Evolutionary conservation across 164 flowering plant species (phyloP).

Genomic region (Euptelea pleiosperma): DNA sequence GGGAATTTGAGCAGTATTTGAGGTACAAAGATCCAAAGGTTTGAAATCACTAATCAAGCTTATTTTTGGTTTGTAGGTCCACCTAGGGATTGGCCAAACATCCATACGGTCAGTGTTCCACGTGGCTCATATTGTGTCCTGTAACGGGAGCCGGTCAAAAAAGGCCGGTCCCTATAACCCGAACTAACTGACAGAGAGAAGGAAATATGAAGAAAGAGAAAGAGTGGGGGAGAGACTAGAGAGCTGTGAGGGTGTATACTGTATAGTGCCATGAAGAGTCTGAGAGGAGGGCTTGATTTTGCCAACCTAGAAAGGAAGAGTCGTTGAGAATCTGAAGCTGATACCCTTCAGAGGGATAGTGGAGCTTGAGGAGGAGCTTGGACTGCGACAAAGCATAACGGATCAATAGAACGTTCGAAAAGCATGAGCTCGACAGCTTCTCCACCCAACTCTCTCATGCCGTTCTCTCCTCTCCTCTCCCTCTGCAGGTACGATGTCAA

Average conservation of each 20-base stretch:
- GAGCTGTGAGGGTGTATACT: not conserved
- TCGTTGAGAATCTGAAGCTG: constrained; percentile 45
- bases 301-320: too few relatives aligned
- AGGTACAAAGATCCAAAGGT: too few relatives aligned
- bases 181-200: not conserved
- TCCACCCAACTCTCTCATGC: not conserved
- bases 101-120: too few relatives aligned
- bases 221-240: not conserved
- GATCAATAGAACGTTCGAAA: constrained; percentile 49
- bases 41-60: too few relatives aligned
- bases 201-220: not conserved
- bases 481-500: constrained; percentile 39
- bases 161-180: too few relatives aligned
- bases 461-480: not conserved
- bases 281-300: constrained; percentile 67
- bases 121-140: too few relatives aligned
- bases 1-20: too few relatives aligned
- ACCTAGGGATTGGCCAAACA: too few relatives aligned
- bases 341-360: constrained; percentile 87
- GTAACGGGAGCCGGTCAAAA: too few relatives aligned
- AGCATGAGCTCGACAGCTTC: constrained; percentile 33
- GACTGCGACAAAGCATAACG: constrained; percentile 76
- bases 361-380: constrained; percentile 71
- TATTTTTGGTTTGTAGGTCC: too few relatives aligned
- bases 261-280: constrained; percentile 84